Evolutionary conservation across 2,329 filamentous ascomycete species (phyloP), one percentile per base, ranked within the genome.

Genomic region (Neonectria faginata): DNA sequence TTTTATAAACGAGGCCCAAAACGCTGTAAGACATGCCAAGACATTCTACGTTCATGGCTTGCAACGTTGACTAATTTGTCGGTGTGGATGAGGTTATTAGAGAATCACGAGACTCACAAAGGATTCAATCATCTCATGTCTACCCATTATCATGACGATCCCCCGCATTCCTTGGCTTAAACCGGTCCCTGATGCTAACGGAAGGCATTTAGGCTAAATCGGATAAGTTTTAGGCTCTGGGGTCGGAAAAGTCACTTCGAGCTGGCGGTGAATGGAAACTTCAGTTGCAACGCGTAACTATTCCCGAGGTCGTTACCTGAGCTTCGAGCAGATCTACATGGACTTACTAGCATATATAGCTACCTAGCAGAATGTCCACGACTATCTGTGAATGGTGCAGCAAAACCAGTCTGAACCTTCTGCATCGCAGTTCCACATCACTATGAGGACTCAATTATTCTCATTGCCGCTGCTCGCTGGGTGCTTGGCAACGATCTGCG

Each of bases 401-500:
- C 6, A 18, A 7, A 9, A 10, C 25, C 11, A 29, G 8, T 27
- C 22, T 29, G 14, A 29, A 14, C 14, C 25, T 29, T 48, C 29
- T 29, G 5, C 45, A n/a, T 5, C 25, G 7, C 22, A 29, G 4
- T 27, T 27, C 22, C 22, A 48, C 14, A 29, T 29, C n/a, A 22
- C 6, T 18, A 65, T 65, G 62, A 65, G 53, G 39, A 18, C 20
- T 6, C 12, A 50, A 3, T 2, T 29, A 1, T 18, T 20, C 5
- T 27, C 53, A 10, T 25, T 57, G 2, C 33, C 42, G 11, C 36
- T 50, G 4, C 42, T 62, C 4, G 33, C 33, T 36, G 14, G 14
- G 16, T 31, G 16, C 2, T 27, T 48, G 9, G 27, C 12, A 11
- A 44, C 52, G 12, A 11, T 54, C 9, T 29, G 33, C 18, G 25